Evolutionary conservation across 2,329 filamentous ascomycete genomes (phyloP).

Genomic region (Pseudogymnoascus sp.): DNA sequence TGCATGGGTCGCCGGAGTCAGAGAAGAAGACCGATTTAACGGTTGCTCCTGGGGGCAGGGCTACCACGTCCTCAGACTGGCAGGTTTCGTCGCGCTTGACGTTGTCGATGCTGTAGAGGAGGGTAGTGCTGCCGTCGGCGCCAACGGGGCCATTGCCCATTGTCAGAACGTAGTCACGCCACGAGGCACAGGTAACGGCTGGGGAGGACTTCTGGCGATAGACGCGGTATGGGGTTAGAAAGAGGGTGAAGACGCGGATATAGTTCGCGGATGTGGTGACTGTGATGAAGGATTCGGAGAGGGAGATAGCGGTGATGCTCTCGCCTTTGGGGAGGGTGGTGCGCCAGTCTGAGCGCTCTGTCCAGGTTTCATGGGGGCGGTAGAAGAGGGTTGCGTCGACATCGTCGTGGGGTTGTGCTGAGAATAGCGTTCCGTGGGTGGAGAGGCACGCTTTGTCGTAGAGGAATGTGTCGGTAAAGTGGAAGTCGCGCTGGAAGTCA

Average conservation of each 20-base stretch:
- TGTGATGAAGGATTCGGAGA: conserved; percentile 86
- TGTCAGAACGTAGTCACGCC: conserved; percentile 93
- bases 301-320: conserved; percentile 76
- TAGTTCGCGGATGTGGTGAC: conserved; percentile 84
- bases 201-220: conserved; percentile 88
- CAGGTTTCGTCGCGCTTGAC: conserved; percentile 89
- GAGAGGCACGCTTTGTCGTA: conserved; percentile 95
- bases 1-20: conserved; percentile 87
- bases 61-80: conserved; percentile 88
- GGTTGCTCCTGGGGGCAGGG: conserved; percentile 66
- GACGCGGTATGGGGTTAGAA: conserved; percentile 80
- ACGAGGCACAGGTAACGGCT: conserved; percentile 87
- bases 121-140: conserved; percentile 67
- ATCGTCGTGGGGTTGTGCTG: conserved; percentile 64
- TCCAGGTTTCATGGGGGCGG: conserved; percentile 95
- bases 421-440: conserved; percentile 79
- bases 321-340: conserved; percentile 85
- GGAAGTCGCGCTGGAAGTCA: conserved; percentile 85
- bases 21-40: conserved; percentile 87
- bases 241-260: conserved; percentile 86
- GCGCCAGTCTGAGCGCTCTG: conserved; percentile 81
- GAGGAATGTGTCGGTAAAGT: conserved; percentile 92
- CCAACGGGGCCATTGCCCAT: conserved; percentile 86
- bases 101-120: conserved; percentile 91
- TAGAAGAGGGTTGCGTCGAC: conserved; percentile 82